These are phyloP conservation scores for Lumnitzera racemosa DNA, from an alignment of 345 rosid species.

Conservation along the genomic window DNA sequence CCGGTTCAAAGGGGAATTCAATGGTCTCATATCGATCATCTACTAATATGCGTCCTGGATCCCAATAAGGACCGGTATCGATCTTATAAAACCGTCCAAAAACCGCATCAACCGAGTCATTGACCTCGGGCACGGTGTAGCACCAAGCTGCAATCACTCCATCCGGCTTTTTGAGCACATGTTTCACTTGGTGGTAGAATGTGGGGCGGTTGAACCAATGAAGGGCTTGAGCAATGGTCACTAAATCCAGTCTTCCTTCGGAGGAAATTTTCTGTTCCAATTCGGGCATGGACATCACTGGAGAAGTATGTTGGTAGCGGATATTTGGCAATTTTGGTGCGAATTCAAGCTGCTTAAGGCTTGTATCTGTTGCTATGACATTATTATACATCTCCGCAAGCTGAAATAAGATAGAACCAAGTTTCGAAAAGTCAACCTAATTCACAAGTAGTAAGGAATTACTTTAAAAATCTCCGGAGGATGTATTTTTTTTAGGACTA, in stretches of 20 bases:
- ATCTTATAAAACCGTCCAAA: constrained; percentile 38
- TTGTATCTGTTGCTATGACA: constrained; percentile 76
- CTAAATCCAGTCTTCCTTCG: constrained; percentile 47
- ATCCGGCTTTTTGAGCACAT: constrained; percentile 61
- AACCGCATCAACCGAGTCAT: constrained; percentile 38
- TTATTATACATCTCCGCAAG: constrained; percentile 56
- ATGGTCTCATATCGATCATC: constrained; percentile 44
- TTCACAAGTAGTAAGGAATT: no score
- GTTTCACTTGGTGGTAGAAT: constrained; percentile 54
- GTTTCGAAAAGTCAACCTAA: background rate
- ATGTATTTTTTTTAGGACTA: no score
- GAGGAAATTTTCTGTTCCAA: constrained; percentile 31
- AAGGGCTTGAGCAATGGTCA: constrained; percentile 70
- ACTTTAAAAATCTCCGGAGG: no score
- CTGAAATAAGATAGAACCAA: constrained; percentile 24
- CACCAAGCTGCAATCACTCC: constrained; percentile 85
- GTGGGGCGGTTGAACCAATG: constrained; percentile 63
- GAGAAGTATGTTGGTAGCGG: constrained; percentile 50
- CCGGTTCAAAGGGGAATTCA: constrained; percentile 67
- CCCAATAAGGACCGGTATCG: constrained; percentile 46
- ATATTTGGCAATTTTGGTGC: constrained; percentile 56
- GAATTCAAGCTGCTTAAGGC: constrained; percentile 55
- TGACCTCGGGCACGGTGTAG: constrained; percentile 61
- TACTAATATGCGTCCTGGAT: constrained; percentile 44
- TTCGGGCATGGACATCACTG: constrained; percentile 32